phyloP scores from a whole-genome alignment of 2,329 filamentous ascomycete species.

The Aaosphaeria pasadenensis region DNA sequence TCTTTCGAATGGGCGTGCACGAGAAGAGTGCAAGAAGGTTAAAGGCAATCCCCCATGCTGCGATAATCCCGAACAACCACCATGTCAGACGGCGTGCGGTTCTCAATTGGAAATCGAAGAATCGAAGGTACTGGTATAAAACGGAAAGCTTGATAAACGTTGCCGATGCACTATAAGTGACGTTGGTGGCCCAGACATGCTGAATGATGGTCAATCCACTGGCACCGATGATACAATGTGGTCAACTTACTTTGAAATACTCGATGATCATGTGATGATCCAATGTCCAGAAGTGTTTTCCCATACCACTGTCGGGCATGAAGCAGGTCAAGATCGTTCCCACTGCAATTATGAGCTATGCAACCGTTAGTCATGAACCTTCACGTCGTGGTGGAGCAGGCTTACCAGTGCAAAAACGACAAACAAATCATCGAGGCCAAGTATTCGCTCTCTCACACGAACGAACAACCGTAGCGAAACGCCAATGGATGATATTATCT shows the following conservation, averaged over 20 bases:
- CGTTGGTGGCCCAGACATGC: conserved; percentile 30
- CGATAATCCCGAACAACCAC: conserved; percentile 17
- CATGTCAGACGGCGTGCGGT: conserved; percentile 16
- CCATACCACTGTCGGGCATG: conserved; percentile 30
- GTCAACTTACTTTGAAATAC: conserved; percentile 28
- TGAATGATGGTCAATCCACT: conserved; percentile 5
- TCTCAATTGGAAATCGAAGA: conserved; percentile 25
- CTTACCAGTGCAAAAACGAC: conserved; percentile 25
- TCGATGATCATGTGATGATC: conserved; percentile 5
- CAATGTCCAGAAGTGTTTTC: conserved; percentile 30
- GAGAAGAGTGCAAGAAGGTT: conserved; percentile 27
- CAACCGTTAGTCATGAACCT: not conserved
- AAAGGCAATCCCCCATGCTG: conserved; percentile 31
- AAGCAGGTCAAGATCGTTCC: conserved; percentile 29
- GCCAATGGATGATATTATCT: conserved; percentile 24
- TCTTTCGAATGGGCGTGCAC: conserved; percentile 26
- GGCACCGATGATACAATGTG: not conserved
- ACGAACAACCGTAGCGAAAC: conserved; percentile 28
- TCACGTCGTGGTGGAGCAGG: not conserved
- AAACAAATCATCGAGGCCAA: conserved; percentile 37
- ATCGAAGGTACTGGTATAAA: conserved; percentile 35
- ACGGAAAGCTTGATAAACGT: conserved; percentile 38
- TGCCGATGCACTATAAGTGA: conserved; percentile 26
- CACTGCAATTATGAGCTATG: conserved; percentile 14
- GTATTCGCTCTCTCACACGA: conserved; percentile 23